A percentile compares a stretch with the other conserved stretches of the same genome.
Evolutionary conservation across 257 asterid genomes (phyloP).

Genomic region (Cynanchum wilfordii): DNA sequence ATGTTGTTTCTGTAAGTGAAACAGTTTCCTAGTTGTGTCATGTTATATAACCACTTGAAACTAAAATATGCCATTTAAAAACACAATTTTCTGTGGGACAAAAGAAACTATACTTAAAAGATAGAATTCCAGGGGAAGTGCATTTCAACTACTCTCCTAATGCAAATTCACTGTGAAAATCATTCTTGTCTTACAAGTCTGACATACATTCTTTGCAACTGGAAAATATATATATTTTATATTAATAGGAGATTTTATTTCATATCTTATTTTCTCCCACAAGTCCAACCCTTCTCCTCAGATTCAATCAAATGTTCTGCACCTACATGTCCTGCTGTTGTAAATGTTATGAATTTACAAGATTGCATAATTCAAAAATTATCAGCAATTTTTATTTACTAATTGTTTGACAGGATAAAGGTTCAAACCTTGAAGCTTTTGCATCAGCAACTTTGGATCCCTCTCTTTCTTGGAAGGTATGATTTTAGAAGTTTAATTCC

Average conservation of each 20-base stretch:
- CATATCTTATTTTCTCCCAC: background rate
- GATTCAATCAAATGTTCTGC: background rate
- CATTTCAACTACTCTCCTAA: background rate
- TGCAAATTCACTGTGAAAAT: background rate
- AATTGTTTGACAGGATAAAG: constrained; percentile 35
- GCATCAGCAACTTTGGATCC: constrained; percentile 38
- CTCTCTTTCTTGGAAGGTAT: constrained; percentile 60
- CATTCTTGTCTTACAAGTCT: background rate
- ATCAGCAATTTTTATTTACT: background rate
- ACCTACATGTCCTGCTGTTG: background rate
- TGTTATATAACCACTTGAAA: background rate
- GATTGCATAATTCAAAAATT: background rate
- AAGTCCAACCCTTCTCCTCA: background rate
- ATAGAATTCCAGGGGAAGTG: background rate
- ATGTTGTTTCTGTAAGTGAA: constrained; percentile 35
- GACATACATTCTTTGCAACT: background rate
- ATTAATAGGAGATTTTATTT: background rate
- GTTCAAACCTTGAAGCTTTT: constrained; percentile 48
- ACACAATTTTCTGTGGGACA: background rate
- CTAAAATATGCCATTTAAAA: background rate
- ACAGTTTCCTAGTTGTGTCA: background rate
- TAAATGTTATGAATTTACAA: background rate
- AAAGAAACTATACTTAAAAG: background rate
- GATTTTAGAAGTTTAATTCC: background rate
- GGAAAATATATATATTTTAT: background rate